Conservation (phyloP, 495 filamentous ascomycete genomes). For the Trypethelium eluteriae region DNA sequence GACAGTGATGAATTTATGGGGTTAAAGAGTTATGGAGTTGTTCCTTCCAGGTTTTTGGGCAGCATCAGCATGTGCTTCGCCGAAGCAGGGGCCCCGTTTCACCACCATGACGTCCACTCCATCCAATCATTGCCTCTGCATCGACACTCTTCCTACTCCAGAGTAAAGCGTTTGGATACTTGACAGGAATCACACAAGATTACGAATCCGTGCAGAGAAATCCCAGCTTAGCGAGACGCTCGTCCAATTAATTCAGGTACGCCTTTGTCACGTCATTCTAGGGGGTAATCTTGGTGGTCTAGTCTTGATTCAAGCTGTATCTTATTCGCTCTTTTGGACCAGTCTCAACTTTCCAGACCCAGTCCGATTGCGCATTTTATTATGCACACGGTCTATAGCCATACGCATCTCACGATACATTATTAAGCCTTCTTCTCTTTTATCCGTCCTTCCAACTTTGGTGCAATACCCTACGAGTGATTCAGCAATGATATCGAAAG, state of each 20-base stretch:
- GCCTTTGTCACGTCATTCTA: too few relatives aligned
- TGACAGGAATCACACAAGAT: too few relatives aligned
- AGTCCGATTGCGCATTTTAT: too few relatives aligned
- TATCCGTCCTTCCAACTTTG: slow-evolving; percentile 70
- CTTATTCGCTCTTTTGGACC: too few relatives aligned
- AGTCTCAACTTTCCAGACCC: too few relatives aligned
- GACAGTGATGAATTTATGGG: background rate
- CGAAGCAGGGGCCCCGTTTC: slow-evolving; percentile 11
- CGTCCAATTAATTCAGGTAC: too few relatives aligned
- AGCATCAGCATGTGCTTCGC: slow-evolving; percentile 9
- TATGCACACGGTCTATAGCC: too few relatives aligned
- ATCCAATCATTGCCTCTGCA: background rate
- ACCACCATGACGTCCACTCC: slow-evolving; percentile 1
- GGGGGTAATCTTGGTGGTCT: too few relatives aligned
- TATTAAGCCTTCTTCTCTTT: slow-evolving; percentile 14
- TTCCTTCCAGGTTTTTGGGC: slow-evolving; percentile 4
- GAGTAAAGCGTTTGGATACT: too few relatives aligned
- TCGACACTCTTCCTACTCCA: background rate
- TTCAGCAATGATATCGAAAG: background rate
- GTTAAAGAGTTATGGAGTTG: background rate
- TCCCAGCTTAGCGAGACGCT: too few relatives aligned
- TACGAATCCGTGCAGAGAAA: too few relatives aligned
- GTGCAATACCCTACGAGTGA: slow-evolving; percentile 55
- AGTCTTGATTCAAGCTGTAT: too few relatives aligned
- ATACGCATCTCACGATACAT: background rate